Conservation (phyloP, 2,329 filamentous ascomycete genomes). For the Aspergillus clavatus region DNA sequence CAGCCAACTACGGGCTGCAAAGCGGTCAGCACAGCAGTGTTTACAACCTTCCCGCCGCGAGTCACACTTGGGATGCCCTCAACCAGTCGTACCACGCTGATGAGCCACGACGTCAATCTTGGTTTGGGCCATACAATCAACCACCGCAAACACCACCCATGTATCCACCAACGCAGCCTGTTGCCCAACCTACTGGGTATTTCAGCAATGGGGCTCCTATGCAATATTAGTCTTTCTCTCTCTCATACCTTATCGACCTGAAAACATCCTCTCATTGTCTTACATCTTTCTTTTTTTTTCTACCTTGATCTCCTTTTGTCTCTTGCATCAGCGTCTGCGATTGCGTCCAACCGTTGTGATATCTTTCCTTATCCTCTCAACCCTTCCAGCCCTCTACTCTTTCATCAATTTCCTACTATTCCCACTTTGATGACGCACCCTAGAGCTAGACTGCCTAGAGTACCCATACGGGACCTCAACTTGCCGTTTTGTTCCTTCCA, state of each 20-base stretch:
- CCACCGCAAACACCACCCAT: conserved; percentile 18
- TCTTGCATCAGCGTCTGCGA: neutral
- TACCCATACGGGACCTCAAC: neutral
- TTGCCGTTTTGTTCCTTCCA: conserved; percentile 4
- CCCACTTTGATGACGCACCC: neutral
- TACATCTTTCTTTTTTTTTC: conserved; percentile 1
- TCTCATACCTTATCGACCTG: neutral
- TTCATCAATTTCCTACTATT: neutral
- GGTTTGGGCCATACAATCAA: conserved; percentile 29
- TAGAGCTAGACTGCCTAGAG: neutral
- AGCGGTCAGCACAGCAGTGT: conserved; percentile 16
- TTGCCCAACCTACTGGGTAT: conserved; percentile 24
- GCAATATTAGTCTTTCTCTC: conserved; percentile 14
- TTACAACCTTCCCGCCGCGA: conserved; percentile 35
- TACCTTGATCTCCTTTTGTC: conserved; percentile 1
- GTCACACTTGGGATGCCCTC: conserved; percentile 35
- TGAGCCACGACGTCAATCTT: conserved; percentile 31
- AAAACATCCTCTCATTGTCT: neutral
- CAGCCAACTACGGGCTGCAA: conserved; percentile 11
- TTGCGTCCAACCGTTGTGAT: neutral
- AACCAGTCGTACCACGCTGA: conserved; percentile 28
- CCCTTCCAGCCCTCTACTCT: conserved; percentile 3
- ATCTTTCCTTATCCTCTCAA: conserved; percentile 3
- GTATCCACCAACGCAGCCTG: conserved; percentile 26
- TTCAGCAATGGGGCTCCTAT: conserved; percentile 20